Base-by-base conservation (phyloP, 2,329 filamentous ascomycete genomes). In the Sporothrix schenckii region DNA sequence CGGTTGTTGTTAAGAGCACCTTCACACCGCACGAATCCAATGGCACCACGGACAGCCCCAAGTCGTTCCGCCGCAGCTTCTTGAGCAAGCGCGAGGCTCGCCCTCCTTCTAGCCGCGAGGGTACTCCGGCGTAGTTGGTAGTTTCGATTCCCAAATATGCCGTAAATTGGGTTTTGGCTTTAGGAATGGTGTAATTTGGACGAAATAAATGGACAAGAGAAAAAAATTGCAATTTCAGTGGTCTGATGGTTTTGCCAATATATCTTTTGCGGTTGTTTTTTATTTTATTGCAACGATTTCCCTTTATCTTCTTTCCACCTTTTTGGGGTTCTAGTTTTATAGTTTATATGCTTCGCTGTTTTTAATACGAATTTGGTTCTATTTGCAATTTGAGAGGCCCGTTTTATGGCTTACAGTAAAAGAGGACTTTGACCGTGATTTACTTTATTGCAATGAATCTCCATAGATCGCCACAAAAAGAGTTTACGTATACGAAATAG, bases 1-100 rank as follows among this genome's bases (percentile, higher is more conserved):
- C 81, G 1, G 90, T 97, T 0, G 83, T 88, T 0, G 79, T 97
- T 61, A 91, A 89, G 82, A 95, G 91, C 77, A 87, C 83, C 69
- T 97, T 97, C 76, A 82, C 82, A 34, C 80, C 83, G 0, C 74
- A 78, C 44, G 79, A 76, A 69, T 75, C 75, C 34, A 66, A 75
- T 77, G 76, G 80, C 74, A 80, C 79, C 73, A 80, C 81, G 0
- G 82, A 83, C 47, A 86, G 83, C 74, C 85, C 85, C 21, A 83
- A 81, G 72, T 75, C 80, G 34, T 76, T 86, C 67, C 82, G 87
- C 66, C 82, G 84, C 72, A 86, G 85, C 76, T 86, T 89, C 76
- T 76, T 89, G 73, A 81, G 83, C 75, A 88, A 87, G 80, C 81
- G 83, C 69, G 83, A 85, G 27, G 74, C 77, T 44, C 79, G 81